These are phyloP conservation scores for Kwoniella dejecticola DNA, from an alignment of 768 basidiomycete species.

Conservation along the genomic window DNA sequence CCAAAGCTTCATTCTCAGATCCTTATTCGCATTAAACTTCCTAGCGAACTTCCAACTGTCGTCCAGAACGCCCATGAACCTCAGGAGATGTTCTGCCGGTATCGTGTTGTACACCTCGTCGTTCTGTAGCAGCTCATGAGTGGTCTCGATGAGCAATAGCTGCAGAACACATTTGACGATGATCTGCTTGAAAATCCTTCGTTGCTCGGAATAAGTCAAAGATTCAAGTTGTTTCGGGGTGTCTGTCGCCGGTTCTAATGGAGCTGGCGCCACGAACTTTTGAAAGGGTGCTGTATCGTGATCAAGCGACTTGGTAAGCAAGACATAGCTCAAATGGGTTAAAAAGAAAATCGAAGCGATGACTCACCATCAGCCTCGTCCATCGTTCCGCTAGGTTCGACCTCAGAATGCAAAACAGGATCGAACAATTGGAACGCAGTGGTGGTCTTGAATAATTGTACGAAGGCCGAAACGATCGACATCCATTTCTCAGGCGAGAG, in stretches of 20 bases:
- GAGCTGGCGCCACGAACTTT: conserved; percentile 61
- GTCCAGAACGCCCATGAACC: conserved; percentile 91
- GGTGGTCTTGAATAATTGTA: conserved; percentile 94
- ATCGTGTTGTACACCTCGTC: conserved; percentile 88
- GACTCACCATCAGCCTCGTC: conserved; percentile 45
- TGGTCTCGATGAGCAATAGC: conserved; percentile 91
- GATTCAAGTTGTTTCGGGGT: conserved; percentile 58
- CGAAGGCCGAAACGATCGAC: conserved; percentile 84
- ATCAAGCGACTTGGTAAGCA: not conserved
- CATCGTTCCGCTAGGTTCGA: conserved; percentile 55
- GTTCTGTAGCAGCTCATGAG: conserved; percentile 91
- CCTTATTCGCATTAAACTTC: conserved; percentile 97
- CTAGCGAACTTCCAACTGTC: conserved; percentile 98
- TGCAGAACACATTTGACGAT: conserved; percentile 99
- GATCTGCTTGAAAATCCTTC: conserved; percentile 93
- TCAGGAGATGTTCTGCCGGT: conserved; percentile 87
- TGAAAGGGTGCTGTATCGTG: conserved; percentile 37
- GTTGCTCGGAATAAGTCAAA: conserved; percentile 63
- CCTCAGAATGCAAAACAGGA: conserved; percentile 80
- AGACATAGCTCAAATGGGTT: not conserved
- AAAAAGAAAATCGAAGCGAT: not conserved
- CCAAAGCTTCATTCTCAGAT: conserved; percentile 93
- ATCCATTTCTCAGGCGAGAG: conserved; percentile 86
- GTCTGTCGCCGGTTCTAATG: conserved; percentile 71
- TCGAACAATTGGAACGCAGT: conserved; percentile 97